Conservation (phyloP, 257 asterid genomes). For the Scutellaria baicalensis region DNA sequence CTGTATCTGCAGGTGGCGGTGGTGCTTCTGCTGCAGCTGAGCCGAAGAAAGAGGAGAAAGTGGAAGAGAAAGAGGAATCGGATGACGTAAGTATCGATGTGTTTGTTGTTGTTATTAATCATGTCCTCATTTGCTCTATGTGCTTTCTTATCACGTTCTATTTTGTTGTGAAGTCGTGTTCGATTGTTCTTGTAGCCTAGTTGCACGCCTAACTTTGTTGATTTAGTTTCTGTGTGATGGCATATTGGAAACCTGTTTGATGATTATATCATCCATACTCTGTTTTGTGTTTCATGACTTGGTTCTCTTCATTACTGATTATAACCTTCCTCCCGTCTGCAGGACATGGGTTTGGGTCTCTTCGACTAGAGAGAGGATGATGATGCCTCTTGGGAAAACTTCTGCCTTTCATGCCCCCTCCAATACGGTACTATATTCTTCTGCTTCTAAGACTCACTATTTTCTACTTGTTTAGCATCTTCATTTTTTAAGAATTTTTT, state of each 20-base stretch:
- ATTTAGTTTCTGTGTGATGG: no score
- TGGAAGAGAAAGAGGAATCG: slow-evolving; percentile 30
- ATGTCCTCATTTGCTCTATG: not conserved
- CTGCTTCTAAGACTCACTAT: not conserved
- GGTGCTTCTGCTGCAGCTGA: slow-evolving; percentile 30
- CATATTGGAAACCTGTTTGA: no score
- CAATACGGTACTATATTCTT: not conserved
- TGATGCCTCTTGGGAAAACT: not conserved
- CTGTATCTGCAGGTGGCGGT: slow-evolving; percentile 9
- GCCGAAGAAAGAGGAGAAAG: slow-evolving; percentile 32
- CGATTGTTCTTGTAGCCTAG: not conserved
- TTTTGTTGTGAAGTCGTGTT: not conserved
- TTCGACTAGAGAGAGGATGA: slow-evolving; percentile 8
- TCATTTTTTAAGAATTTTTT: not conserved
- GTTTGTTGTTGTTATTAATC: no score
- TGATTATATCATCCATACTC: not conserved
- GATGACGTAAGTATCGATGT: slow-evolving; percentile 21
- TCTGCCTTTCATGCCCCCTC: not conserved
- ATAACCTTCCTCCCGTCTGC: slow-evolving; percentile 1
- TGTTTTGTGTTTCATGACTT: not conserved
- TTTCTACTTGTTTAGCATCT: not conserved
- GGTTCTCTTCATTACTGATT: not conserved
- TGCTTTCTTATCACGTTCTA: not conserved
- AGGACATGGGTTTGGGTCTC: slow-evolving; percentile 19
- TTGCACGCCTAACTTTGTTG: no score